phyloP scores from a whole-genome alignment of 768 basidiomycete species.

The Cystobasidiopsis lactophilus region DNA sequence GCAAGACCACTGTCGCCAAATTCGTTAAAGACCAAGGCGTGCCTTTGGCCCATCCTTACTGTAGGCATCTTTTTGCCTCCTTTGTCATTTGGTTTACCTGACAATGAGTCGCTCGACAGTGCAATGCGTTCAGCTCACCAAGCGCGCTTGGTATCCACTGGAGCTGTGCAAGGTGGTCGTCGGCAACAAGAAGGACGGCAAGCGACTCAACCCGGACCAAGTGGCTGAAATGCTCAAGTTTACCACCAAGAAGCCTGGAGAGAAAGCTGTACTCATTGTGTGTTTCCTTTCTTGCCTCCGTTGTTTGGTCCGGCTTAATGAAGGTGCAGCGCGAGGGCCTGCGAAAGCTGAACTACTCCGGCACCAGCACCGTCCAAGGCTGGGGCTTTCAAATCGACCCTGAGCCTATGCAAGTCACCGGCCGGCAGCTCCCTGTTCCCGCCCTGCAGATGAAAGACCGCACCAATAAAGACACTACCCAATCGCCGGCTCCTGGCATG shows the following conservation, averaged over 20 bases:
- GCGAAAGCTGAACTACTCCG: neutral
- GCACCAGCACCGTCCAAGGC: neutral
- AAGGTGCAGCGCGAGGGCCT: conserved; percentile 5
- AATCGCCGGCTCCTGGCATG: neutral
- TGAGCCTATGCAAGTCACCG: conserved; percentile 7
- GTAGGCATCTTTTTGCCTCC: too few species aligned
- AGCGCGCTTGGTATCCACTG: conserved; percentile 11
- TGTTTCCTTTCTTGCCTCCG: too few species aligned
- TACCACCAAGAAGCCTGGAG: neutral
- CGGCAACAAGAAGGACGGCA: neutral
- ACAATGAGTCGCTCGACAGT: conserved; percentile 4
- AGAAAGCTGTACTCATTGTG: neutral
- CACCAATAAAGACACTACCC: neutral
- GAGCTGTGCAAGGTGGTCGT: conserved; percentile 4
- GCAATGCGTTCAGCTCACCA: conserved; percentile 10
- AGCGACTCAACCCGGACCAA: conserved; percentile 8
- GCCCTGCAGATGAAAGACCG: neutral
- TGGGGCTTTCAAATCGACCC: conserved; percentile 8
- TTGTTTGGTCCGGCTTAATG: too few species aligned
- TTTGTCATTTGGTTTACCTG: too few species aligned
- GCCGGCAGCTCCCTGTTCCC: conserved; percentile 4
- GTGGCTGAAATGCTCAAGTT: conserved; percentile 9
- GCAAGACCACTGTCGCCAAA: neutral
- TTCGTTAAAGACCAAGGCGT: conserved; percentile 12
- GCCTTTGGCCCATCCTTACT: too few species aligned